Evolutionary conservation across 805 yeast genomes (phyloP), one percentile per base, ranked within the genome.

Genomic region (Pichia nanzhaoensis): DNA sequence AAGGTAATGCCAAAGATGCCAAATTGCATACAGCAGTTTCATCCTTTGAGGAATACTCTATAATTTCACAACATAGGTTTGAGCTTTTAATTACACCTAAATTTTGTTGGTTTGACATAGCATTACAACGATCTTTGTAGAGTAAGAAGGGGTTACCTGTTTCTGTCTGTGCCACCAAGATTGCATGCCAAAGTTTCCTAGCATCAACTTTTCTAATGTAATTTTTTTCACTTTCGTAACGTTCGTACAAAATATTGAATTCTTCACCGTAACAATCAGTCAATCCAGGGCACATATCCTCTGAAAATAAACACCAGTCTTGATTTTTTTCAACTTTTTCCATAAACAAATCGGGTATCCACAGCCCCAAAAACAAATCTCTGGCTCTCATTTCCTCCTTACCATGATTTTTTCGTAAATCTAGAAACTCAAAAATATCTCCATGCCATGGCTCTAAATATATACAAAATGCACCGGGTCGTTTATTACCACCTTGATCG

Each of bases 371-470:
- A 70, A 91, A 91, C 54, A 91, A 69, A 63, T 91, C 98, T 58
- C 98, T 77, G 1, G 99, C 96, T 58, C 97, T 77, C 53, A 78
- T 69, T 65, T 91, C 98, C 65, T 91, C 97, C 57, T 87, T 89
- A 43, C 97, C 98, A 61, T 90, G 96, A 60, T 89, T 91, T 68
- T 91, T 90, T 58, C 93, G 78, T 53, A 91, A 71, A 48, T 90
- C 91, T 44, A 91, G 65, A 57, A 91, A 83, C 48, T 85, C 95
- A 63, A 87, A 84, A 31, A 91, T 74, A 57, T 91, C 99, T 10
- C 84, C 77, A 61, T 91, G 99, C 99, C 99, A 91, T 45, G 99
- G 97, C 67, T 91, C 99, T 32, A 91, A 64, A 66, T 90, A 91
- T 32, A 89, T 67, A 31, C 96, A 96, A 65, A 91, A 85, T 3